Evolutionary conservation across 2,329 filamentous ascomycete genomes (phyloP), one percentile per base, ranked within the genome.

Genomic region (Pseudogymnoascus sp.): DNA sequence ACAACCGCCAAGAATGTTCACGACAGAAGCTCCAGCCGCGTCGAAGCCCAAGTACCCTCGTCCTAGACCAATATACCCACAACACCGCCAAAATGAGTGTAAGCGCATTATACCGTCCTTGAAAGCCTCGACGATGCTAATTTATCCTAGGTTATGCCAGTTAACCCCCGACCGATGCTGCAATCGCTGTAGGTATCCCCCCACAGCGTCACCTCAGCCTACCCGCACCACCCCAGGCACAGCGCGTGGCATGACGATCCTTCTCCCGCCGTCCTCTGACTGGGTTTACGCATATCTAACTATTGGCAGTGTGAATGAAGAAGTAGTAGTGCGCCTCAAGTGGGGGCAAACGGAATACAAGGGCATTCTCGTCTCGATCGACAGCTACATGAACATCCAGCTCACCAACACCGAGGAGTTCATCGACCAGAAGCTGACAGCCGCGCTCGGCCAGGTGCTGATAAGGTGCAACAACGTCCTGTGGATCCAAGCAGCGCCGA

Each of bases 371-470:
- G 90, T 96, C 73, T 93, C 89, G 71, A 90, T 96, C 73, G 95
- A 99, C 80, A 92, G 90, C 74, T 99, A 99, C 82, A 98, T 99
- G 93, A 99, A 99, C 81, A 87, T 99, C 68, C 92, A 98, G 79
- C 84, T 99, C 67, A 87, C 88, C 68, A 88, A 89, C 71, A 93
- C 93, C 61, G 90, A 96, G 78, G 95, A 99, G 78, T 97, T 89
- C 78, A 90, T 96, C 73, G 87, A 92, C 74, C 89, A 91, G 70
- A 90, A 96, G 83, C 88, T 86, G 75, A 91, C 89, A 37, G 93
- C 92, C 63, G 85, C 85, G 59, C 79, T 99, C 68, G 95, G 95
- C 6, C 89, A 96, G 78, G 93, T 99, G 53, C 77, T 99, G 71
- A 98, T 99, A 73, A 91, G 90, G 74, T 96, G 92, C 79, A 98